These are phyloP conservation scores for Brassica incana DNA, from an alignment of 345 rosid species.

Conservation along the genomic window DNA sequence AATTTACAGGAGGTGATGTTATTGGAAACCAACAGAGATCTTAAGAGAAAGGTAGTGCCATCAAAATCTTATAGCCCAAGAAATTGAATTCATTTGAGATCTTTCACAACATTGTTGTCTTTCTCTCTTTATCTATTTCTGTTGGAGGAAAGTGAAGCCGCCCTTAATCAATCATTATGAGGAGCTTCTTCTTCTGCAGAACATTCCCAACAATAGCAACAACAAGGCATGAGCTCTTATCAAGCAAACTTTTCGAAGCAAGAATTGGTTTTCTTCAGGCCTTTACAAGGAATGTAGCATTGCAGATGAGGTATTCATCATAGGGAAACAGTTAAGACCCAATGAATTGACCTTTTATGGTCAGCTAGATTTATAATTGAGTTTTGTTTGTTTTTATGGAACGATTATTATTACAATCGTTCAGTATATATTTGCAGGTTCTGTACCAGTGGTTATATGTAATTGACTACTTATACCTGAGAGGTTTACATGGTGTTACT, in stretches of 20 bases:
- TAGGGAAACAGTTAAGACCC: too few species aligned
- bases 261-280: conserved; percentile 38
- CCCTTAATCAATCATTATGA: conserved; percentile 27
- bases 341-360: too few species aligned
- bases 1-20: conserved; percentile 37
- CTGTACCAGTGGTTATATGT: neutral
- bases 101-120: neutral
- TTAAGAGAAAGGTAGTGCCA: conserved; percentile 37
- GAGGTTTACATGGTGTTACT: neutral
- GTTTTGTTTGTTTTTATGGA: neutral
- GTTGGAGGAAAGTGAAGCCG: conserved; percentile 41
- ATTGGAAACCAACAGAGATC: conserved; percentile 41
- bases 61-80: conserved; percentile 3
- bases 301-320: conserved; percentile 40
- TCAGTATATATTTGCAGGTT: neutral
- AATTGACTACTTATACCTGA: neutral
- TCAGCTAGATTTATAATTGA: neutral
- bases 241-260: conserved; percentile 28
- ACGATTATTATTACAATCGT: conserved; percentile 32
- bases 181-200: conserved; percentile 21
- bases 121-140: neutral
- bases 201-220: conserved; percentile 23
- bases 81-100: conserved; percentile 1
- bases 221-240: conserved; percentile 28
- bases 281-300: conserved; percentile 38